These are phyloP conservation scores for Sarcomyxa edulis DNA, from an alignment of 768 basidiomycete species.

Conservation along the genomic window DNA sequence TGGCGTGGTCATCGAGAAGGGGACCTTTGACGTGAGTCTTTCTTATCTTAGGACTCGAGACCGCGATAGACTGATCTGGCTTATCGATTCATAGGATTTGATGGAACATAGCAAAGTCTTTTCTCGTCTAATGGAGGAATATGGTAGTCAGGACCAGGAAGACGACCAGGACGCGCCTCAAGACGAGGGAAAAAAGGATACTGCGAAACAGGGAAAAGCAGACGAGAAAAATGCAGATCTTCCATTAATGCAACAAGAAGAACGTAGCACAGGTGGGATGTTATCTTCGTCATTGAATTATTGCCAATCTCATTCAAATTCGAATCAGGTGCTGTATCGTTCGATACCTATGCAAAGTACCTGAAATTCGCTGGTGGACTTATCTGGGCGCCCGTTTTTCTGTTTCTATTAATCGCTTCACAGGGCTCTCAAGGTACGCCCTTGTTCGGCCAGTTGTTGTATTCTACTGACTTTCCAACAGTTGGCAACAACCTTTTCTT, in stretches of 20 bases:
- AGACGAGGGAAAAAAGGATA: neutral
- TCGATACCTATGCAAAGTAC: conserved; percentile 43
- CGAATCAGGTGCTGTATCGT: conserved; percentile 49
- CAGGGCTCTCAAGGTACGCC: conserved; percentile 21
- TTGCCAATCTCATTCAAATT: too few species aligned
- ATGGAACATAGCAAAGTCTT: conserved; percentile 6
- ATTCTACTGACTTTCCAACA: conserved; percentile 9
- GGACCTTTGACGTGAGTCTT: conserved; percentile 44
- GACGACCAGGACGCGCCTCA: conserved; percentile 6
- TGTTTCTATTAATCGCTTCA: conserved; percentile 34
- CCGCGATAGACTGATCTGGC: conserved; percentile 6
- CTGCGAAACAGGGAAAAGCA: conserved; percentile 2
- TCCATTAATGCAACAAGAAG: conserved; percentile 47
- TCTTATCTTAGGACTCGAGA: too few species aligned
- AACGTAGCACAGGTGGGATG: conserved; percentile 43
- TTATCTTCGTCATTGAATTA: too few species aligned
- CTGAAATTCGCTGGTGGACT: conserved; percentile 39
- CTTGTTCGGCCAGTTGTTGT: neutral
- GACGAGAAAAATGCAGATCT: conserved; percentile 22
- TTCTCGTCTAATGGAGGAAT: conserved; percentile 10
- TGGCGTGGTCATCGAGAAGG: conserved; percentile 54
- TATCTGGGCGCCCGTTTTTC: conserved; percentile 38
- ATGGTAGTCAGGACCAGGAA: conserved; percentile 5
- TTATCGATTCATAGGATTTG: conserved; percentile 7
- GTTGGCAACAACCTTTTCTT: conserved; percentile 65